Conservation (phyloP, 2,329 filamentous ascomycete species). For the Alternaria sp. region DNA sequence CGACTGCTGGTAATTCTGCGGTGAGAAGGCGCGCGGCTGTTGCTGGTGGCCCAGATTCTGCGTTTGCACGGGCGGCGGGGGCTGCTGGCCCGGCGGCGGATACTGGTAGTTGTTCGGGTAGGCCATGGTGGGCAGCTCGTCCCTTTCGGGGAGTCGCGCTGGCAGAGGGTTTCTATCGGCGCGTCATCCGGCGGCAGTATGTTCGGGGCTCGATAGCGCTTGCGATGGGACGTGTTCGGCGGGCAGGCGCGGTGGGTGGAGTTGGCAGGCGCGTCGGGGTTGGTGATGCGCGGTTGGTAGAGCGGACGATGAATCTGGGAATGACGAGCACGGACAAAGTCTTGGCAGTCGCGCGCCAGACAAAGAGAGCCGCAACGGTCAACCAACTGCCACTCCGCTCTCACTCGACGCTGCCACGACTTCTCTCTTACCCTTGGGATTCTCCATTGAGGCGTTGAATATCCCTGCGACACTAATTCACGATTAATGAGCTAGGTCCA, state of each 20-base stretch:
- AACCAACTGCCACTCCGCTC: not conserved
- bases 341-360: constrained; percentile 38
- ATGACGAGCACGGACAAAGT: constrained; percentile 30
- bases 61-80: constrained; percentile 44
- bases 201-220: not conserved
- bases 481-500: constrained; percentile 9
- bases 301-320: constrained; percentile 16
- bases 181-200: constrained; percentile 27
- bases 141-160: constrained; percentile 32
- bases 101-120: constrained; percentile 41
- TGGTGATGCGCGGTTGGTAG: constrained; percentile 19
- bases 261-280: constrained; percentile 22
- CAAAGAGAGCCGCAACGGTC: constrained; percentile 27
- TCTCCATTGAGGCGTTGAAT: not conserved
- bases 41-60: constrained; percentile 53
- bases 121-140: constrained; percentile 42
- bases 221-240: constrained; percentile 11
- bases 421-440: not conserved
- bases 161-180: constrained; percentile 28
- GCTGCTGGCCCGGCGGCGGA: constrained; percentile 31
- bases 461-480: not conserved
- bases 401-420: not conserved
- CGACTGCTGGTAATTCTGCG: constrained; percentile 55
- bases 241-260: constrained; percentile 14
- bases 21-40: constrained; percentile 51